Conservation (phyloP, 2,329 filamentous ascomycete genomes). For the Davidsoniella australis region DNA sequence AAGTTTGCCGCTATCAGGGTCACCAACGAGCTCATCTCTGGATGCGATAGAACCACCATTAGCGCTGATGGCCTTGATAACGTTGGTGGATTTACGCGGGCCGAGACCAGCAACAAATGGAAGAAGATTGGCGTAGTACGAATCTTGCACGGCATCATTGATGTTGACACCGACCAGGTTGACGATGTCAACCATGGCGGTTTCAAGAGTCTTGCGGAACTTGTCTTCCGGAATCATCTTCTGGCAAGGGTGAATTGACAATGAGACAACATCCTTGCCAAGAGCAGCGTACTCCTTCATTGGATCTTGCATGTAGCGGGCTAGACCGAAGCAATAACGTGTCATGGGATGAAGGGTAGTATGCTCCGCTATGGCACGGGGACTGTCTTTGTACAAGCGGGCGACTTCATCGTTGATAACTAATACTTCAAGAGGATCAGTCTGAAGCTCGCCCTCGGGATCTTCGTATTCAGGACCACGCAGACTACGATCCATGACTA, state of each 20-base stretch:
- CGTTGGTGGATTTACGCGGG: slow-evolving; percentile 71
- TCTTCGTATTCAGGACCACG: slow-evolving; percentile 72
- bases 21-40: slow-evolving; percentile 74
- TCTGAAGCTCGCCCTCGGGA: slow-evolving; percentile 54
- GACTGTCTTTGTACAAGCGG: slow-evolving; percentile 85
- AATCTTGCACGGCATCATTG: slow-evolving; percentile 71
- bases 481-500: slow-evolving; percentile 63
- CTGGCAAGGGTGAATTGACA: slow-evolving; percentile 81
- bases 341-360: slow-evolving; percentile 63
- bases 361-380: slow-evolving; percentile 61
- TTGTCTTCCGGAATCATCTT: slow-evolving; percentile 78
- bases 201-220: slow-evolving; percentile 71
- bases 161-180: slow-evolving; percentile 93
- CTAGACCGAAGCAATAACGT: slow-evolving; percentile 78
- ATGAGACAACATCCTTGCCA: slow-evolving; percentile 69
- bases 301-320: slow-evolving; percentile 84
- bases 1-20: slow-evolving; percentile 60
- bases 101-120: slow-evolving; percentile 86
- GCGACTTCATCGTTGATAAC: slow-evolving; percentile 94
- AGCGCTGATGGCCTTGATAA: slow-evolving; percentile 62
- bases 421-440: slow-evolving; percentile 71
- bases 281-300: slow-evolving; percentile 92
- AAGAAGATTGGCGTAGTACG: slow-evolving; percentile 70
- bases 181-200: slow-evolving; percentile 96
- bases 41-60: slow-evolving; percentile 77